These are phyloP conservation scores for Papiliotrema fonsecae DNA, from an alignment of 1,284 basidiomycete species.

Conservation along the genomic window DNA sequence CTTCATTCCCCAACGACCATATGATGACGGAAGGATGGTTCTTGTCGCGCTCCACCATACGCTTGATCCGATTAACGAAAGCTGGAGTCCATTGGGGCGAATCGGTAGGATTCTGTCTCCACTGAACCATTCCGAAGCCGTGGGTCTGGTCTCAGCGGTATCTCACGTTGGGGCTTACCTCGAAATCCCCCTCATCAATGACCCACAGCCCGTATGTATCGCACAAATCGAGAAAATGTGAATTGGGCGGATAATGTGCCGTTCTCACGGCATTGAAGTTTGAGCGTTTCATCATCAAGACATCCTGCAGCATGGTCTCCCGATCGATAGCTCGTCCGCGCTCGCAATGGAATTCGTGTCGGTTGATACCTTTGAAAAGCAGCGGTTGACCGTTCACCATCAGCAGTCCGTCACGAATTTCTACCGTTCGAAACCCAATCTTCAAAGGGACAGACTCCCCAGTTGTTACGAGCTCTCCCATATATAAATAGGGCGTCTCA, in stretches of 20 bases:
- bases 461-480: conserved; percentile 1
- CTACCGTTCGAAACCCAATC: conserved; percentile 23
- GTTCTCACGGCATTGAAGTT: conserved; percentile 27
- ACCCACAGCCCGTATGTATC: conserved; percentile 29
- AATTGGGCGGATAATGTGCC: conserved; percentile 23
- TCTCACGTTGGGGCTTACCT: background rate
- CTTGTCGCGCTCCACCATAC: conserved; percentile 27
- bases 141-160: conserved; percentile 10
- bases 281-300: conserved; percentile 23
- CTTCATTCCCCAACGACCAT: conserved; percentile 27
- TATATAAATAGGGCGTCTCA: conserved; percentile 13
- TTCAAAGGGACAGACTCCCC: conserved; percentile 14
- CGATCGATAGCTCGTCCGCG: conserved; percentile 12
- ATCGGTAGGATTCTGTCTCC: conserved; percentile 14
- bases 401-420: conserved; percentile 13
- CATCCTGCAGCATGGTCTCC: conserved; percentile 20
- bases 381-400: conserved; percentile 22
- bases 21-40: conserved; percentile 24
- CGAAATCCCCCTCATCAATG: conserved; percentile 25
- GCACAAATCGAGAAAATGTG: conserved; percentile 19
- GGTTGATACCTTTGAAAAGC: conserved; percentile 21
- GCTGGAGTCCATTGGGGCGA: conserved; percentile 9
- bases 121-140: conserved; percentile 16
- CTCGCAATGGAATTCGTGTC: conserved; percentile 23
- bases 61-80: conserved; percentile 14